Conservation (phyloP, 805 yeast genomes). For the Ogataea pini region DNA sequence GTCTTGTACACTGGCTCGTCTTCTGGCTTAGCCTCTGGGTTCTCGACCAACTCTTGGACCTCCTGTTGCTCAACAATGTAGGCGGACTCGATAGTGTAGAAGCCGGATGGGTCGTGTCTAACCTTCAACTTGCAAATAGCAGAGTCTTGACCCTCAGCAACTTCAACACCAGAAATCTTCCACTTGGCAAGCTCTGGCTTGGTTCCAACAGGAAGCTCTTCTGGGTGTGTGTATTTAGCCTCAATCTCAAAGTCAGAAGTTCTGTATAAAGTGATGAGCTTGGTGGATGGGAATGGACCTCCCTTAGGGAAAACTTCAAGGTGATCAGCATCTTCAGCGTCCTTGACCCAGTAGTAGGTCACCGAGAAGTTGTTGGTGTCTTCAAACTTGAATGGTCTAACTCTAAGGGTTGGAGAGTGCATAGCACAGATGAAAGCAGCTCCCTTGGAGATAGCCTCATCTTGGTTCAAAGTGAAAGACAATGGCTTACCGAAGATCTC, state of each 20-base stretch:
- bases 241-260: conserved; percentile 81
- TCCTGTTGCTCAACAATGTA: conserved; percentile 90
- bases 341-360: conserved; percentile 92
- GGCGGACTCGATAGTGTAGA: conserved; percentile 91
- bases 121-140: conserved; percentile 90
- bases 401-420: conserved; percentile 98
- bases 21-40: conserved; percentile 53
- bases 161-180: conserved; percentile 82
- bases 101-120: conserved; percentile 96
- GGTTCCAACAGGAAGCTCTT: conserved; percentile 70
- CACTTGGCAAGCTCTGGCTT: conserved; percentile 74
- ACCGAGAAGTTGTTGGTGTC: conserved; percentile 91
- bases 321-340: conserved; percentile 86
- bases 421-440: conserved; percentile 98
- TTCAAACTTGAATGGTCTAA: conserved; percentile 97
- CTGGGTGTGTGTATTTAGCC: conserved; percentile 81
- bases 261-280: conserved; percentile 92
- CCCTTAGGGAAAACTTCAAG: conserved; percentile 97
- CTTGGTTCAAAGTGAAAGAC: conserved; percentile 96
- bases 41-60: conserved; percentile 85
- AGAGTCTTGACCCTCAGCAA: conserved; percentile 71
- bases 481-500: conserved; percentile 82
- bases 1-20: conserved; percentile 84
- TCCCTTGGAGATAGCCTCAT: conserved; percentile 99
- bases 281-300: conserved; percentile 90